Percentiles rank a stretch among this genome's conserved stretches.
These are phyloP conservation scores for Boletales sp. DNA, from an alignment of 768 basidiomycete genomes.

Conservation along the genomic window DNA sequence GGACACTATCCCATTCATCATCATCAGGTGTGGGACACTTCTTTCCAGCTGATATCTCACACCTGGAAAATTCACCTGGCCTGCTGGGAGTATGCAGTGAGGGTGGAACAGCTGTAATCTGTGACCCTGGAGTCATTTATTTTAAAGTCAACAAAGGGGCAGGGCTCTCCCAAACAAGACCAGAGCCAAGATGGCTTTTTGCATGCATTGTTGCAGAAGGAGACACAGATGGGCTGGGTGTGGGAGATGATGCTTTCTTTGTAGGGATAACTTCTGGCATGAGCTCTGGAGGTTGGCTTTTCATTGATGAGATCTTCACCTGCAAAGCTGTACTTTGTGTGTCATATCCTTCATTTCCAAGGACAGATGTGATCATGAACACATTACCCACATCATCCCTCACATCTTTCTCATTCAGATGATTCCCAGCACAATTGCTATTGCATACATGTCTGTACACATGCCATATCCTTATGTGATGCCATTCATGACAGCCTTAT, in stretches of 20 bases:
- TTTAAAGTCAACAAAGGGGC: constrained; percentile 41
- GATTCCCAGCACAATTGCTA: no score
- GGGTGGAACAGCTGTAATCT: constrained; percentile 13
- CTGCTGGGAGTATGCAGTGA: constrained; percentile 49
- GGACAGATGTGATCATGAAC: no score
- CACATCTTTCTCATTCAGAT: no score
- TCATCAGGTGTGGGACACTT: constrained; percentile 78
- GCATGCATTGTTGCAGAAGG: constrained; percentile 4
- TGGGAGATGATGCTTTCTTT: background rate
- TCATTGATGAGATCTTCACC: constrained; percentile 56
- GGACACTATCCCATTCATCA: constrained; percentile 58
- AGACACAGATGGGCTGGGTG: constrained; percentile 13
- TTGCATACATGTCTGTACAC: no score
- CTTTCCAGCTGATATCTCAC: constrained; percentile 48
- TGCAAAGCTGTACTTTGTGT: constrained; percentile 74
- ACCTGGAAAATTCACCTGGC: constrained; percentile 26
- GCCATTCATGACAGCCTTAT: no score
- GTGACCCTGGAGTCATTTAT: constrained; percentile 49
- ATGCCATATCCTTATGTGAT: no score
- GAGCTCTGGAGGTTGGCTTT: constrained; percentile 33
- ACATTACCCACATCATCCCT: no score
- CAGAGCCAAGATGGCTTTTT: constrained; percentile 5
- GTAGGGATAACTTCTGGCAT: constrained; percentile 9
- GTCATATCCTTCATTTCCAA: no score
- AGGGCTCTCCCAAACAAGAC: constrained; percentile 32